Evolutionary conservation across 2,329 filamentous ascomycete genomes (phyloP).

Genomic region (Fusarium oligoseptatum): DNA sequence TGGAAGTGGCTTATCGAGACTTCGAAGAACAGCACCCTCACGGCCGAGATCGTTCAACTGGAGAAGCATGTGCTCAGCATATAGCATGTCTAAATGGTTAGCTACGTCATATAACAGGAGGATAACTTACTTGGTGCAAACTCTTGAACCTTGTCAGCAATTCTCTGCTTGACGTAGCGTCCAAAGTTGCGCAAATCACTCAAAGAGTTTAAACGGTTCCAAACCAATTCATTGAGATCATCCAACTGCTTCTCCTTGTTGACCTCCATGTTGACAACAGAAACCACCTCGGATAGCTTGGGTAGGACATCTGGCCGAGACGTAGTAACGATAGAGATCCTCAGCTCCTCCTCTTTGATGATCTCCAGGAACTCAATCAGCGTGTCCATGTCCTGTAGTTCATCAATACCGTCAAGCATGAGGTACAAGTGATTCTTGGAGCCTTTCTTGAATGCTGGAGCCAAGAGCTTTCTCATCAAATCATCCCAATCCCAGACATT

Average conservation of each 20-base stretch:
- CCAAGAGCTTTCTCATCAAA: conserved; percentile 42
- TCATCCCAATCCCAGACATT: conserved; percentile 32
- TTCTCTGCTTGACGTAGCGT: conserved; percentile 47
- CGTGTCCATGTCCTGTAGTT: conserved; percentile 32
- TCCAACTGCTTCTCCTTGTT: conserved; percentile 45
- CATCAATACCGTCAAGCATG: conserved; percentile 52
- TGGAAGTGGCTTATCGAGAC: conserved; percentile 45
- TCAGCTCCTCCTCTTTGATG: conserved; percentile 41
- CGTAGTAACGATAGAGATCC: conserved; percentile 46
- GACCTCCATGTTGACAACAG: conserved; percentile 37
- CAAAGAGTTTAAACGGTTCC: conserved; percentile 45
- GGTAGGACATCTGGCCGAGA: conserved; percentile 29
- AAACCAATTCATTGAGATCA: conserved; percentile 47
- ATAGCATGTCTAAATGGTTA: conserved; percentile 48
- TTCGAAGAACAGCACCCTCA: conserved; percentile 50
- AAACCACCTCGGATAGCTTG: conserved; percentile 12
- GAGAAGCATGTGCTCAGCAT: conserved; percentile 52
- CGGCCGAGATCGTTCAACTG: conserved; percentile 50
- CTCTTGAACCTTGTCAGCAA: conserved; percentile 47
- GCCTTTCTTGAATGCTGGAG: conserved; percentile 34
- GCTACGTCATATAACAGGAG: no score
- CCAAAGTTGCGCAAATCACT: conserved; percentile 43
- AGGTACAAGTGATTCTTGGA: conserved; percentile 44
- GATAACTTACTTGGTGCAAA: conserved; percentile 49
- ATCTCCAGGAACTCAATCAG: conserved; percentile 43